Base-by-base conservation (phyloP, 1,139 yeast genomes). In the Zygosaccharomyces sapae region DNA sequence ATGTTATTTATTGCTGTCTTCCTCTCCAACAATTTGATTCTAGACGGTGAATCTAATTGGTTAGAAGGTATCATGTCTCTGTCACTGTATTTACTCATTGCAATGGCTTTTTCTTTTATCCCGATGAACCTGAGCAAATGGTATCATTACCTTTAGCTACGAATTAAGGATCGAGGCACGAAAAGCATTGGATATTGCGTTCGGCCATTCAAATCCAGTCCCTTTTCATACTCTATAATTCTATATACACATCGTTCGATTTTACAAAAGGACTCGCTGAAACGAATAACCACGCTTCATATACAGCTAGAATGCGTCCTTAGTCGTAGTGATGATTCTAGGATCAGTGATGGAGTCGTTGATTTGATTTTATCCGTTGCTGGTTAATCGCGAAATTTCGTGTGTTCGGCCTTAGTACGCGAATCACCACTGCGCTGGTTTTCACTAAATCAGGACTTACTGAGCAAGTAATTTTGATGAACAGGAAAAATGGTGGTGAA, bases 41-140 rank as follows among this genome's bases (percentile, higher is more conserved):
- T 85, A 53, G 98, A 92, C 67, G 98, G 98, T 49, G 95, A 89
- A 67, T 82, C 92, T 55, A 92, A 92, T 68, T 92, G 97, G 96
- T 77, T 92, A 49, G 98, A 92, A 72, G 98, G 98, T 48, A 88
- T 83, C 39, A 83, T 92, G 94, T 74, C 94, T 56, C 68, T 92
- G 50, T 82, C 95, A 49, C 86, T 95, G 47, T 94, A 94, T 65
- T 68, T 83, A 49, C 83, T 94, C 49, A 81, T 89, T 47, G 96
- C 96, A 3, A 73, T 92, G 59, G 92, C 97, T 0, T 90, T 92
- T 87, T 77, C 71, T 86, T 79, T 69, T 67, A 70, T 47, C 76
- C 75, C 36, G 74, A 70, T 47, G 59, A 58, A 43, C 47, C 52
- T 34, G 50, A 50, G 16, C 38, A 27, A 45, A 29, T 24, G 42